A percentile compares a stretch with the other conserved stretches of the same genome.
Conservation (phyloP, 257 asterid species). For the Solanum gandarillasii region DNA sequence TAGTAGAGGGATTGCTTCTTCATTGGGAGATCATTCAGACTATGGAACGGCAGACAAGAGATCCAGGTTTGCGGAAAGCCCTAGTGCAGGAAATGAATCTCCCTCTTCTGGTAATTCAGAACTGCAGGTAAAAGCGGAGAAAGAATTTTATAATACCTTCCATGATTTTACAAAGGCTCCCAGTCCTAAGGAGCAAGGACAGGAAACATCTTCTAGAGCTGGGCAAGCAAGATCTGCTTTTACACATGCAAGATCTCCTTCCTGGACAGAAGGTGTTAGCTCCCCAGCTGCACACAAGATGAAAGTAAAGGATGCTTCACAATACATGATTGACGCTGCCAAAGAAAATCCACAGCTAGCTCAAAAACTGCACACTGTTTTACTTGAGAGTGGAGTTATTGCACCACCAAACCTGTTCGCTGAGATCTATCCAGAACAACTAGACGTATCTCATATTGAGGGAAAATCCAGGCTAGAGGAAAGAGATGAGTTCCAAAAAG, state of each 20-base stretch:
- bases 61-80: slow-evolving; percentile 21
- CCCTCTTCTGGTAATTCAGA: slow-evolving; percentile 13
- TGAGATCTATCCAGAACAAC: slow-evolving; percentile 51
- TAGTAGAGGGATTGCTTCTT: slow-evolving; percentile 25
- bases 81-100: slow-evolving; percentile 17
- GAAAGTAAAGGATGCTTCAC: slow-evolving; percentile 89
- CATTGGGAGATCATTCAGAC: slow-evolving; percentile 21
- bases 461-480: slow-evolving; percentile 25
- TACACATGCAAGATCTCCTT: slow-evolving; percentile 84
- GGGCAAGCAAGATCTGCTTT: slow-evolving; percentile 23
- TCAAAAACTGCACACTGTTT: slow-evolving; percentile 89
- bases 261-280: slow-evolving; percentile 98
- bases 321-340: slow-evolving; percentile 92
- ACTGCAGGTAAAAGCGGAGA: slow-evolving; percentile 18
- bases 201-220: slow-evolving; percentile 35
- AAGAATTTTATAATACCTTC: slow-evolving; percentile 13
- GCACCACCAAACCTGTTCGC: slow-evolving; percentile 88
- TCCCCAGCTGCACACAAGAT: slow-evolving; percentile 75
- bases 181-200: slow-evolving; percentile 23
- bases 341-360: slow-evolving; percentile 91
- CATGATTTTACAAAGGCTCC: slow-evolving; percentile 18
- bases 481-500: slow-evolving; percentile 17
- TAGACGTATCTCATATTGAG: slow-evolving; percentile 24
- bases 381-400: slow-evolving; percentile 90
- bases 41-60: slow-evolving; percentile 16